Base-by-base conservation (phyloP, 1,284 basidiomycete species). In the Exobasidium cylindrosporum region DNA sequence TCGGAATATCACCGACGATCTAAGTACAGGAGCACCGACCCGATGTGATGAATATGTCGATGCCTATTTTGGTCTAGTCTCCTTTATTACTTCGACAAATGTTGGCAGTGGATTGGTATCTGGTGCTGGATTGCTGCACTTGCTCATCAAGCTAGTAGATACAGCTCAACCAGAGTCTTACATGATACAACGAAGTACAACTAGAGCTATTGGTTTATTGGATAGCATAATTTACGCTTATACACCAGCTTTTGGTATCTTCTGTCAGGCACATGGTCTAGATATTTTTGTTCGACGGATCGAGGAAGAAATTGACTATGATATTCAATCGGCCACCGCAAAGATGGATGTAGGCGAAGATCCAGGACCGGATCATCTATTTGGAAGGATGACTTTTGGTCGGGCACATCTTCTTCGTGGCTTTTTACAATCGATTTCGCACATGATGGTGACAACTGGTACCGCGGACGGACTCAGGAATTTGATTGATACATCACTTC, bases 401-500 rank as follows among this genome's bases (percentile, higher is more conserved):
- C 77, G 78, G 6, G 80, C 80, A n/a, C 68, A 79, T 45, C 67
- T 91, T 13, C 83, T 99, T 67, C 96, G 96, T 80, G 88, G 93
- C 67, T 86, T 92, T n/a, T 82, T 98, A 49, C 88, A 96, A 49
- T 92, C 93, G 0, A 87, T 96, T 81, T 91, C 95, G 75, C 88
- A 94, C 46, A 92, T 98, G 87, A 96, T 98, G 90, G 89, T 90
- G 0, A 89, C 92, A 0, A 93, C 95, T 3, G 93, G 92, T 2
- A 78, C 77, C 0, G 86, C 91, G 11, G 96, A 99, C 77, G 93
- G 94, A 1, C 85, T 99, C 30, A 88, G 96, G 43, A 95, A 93
- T 45, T 84, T 99, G 47, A 92, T 97, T 63, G 96, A 99, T 81
- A 89, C 90, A 40, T 88, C 92, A 2, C 83, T 98, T 17, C 84